Percentiles rank a stretch among this genome's conserved stretches.
These are phyloP conservation scores for Mycena rosella DNA, from an alignment of 768 basidiomycete genomes.

Conservation along the genomic window DNA sequence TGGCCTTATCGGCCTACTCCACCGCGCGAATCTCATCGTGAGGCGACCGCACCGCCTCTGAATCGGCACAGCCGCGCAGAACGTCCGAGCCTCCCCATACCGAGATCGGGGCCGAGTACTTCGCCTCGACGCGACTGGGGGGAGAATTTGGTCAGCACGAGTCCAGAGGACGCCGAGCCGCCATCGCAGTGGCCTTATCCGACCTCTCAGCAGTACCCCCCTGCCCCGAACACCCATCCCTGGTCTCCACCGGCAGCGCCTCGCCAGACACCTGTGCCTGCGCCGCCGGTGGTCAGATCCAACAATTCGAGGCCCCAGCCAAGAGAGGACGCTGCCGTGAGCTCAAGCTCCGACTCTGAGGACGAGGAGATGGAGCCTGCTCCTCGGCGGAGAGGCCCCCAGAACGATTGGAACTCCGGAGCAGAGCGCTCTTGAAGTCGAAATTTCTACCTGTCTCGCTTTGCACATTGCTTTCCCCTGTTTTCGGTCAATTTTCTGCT, in stretches of 20 bases:
- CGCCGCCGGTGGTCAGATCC: no score
- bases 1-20: neutral
- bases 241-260: neutral
- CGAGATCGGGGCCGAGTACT: neutral
- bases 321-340: neutral
- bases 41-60: neutral
- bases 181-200: neutral
- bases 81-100: neutral
- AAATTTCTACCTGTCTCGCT: no score
- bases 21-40: neutral
- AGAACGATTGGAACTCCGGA: neutral
- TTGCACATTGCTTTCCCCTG: no score
- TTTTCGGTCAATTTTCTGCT: neutral
- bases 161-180: conserved; percentile 7
- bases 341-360: conserved; percentile 3
- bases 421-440: no score
- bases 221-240: neutral
- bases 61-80: neutral
- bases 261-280: neutral
- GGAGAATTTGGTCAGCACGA: conserved; percentile 10
- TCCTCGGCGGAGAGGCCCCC: neutral
- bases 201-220: neutral
- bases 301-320: neutral
- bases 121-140: neutral
- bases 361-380: neutral